Percentiles rank a stretch among this genome's conserved stretches.
Evolutionary conservation across 257 asterid species (phyloP).

Genomic region (Solanum ossicruentum): DNA sequence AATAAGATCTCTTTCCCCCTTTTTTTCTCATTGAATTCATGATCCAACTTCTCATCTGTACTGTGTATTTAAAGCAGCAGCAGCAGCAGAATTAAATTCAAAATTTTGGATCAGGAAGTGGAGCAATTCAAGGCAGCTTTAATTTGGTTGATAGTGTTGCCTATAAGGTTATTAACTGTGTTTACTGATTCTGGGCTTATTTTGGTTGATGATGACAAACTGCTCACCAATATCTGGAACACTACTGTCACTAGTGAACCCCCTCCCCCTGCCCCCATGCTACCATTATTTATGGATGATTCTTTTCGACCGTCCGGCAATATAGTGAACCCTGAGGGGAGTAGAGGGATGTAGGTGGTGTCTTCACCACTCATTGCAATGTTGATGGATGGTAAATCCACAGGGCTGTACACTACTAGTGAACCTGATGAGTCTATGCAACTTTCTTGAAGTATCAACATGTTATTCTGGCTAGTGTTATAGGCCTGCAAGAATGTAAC

Average conservation of each 20-base stretch:
- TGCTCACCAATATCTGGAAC: slow-evolving; percentile 77
- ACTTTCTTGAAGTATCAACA: slow-evolving; percentile 88
- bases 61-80: not conserved
- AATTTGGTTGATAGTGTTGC: slow-evolving; percentile 74
- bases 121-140: slow-evolving; percentile 75
- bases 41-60: not conserved
- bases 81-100: slow-evolving; percentile 8
- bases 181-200: slow-evolving; percentile 78
- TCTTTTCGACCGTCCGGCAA: slow-evolving; percentile 48
- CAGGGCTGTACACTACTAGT: slow-evolving; percentile 68
- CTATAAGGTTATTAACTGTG: slow-evolving; percentile 68
- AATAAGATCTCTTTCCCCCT: not conserved
- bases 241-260: slow-evolving; percentile 75
- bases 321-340: slow-evolving; percentile 80
- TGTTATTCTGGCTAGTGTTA: slow-evolving; percentile 76
- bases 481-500: slow-evolving; percentile 33
- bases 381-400: slow-evolving; percentile 69
- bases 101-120: slow-evolving; percentile 7
- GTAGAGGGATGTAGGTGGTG: slow-evolving; percentile 59
- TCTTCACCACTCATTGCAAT: slow-evolving; percentile 89
- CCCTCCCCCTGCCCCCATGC: not conserved
- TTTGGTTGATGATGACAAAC: slow-evolving; percentile 46
- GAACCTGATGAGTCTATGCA: slow-evolving; percentile 83
- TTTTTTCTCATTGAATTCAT: not conserved
- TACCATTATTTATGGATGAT: slow-evolving; percentile 14